phyloP scores from a whole-genome alignment of 164 flowering plant genomes.

The Nymphaea colorata region DNA sequence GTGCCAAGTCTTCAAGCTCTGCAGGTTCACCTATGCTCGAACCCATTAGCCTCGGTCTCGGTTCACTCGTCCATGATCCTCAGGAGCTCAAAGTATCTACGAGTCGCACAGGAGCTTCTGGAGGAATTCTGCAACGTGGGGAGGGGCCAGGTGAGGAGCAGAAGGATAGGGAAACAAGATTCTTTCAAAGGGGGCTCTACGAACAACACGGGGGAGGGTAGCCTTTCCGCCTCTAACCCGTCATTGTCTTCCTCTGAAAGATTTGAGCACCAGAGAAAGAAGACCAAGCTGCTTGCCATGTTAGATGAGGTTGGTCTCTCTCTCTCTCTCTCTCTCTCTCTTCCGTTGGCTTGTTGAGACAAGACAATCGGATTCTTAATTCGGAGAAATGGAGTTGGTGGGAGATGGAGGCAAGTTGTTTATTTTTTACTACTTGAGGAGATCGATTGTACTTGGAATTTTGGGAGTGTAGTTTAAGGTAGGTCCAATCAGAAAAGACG shows the following conservation, averaged over 20 bases:
- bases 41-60: conserved; percentile 26
- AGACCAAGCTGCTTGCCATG: conserved; percentile 76
- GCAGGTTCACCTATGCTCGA: conserved; percentile 20
- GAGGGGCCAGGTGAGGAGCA: conserved; percentile 53
- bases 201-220: conserved; percentile 8
- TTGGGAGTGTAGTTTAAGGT: background rate
- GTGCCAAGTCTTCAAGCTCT: conserved; percentile 17
- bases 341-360: background rate
- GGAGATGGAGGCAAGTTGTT: background rate
- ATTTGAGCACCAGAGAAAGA: conserved; percentile 74
- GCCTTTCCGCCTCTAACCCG: conserved; percentile 26
- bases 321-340: conserved; percentile 14
- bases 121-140: conserved; percentile 89
- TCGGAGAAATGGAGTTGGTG: background rate
- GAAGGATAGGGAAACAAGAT: conserved; percentile 24
- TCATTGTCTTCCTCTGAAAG: conserved; percentile 64
- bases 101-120: conserved; percentile 62
- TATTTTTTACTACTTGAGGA: background rate
- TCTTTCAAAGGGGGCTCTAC: conserved; percentile 15
- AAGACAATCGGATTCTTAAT: background rate
- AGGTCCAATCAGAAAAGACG: conserved; percentile 1
- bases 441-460: conserved; percentile 5
- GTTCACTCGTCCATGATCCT: conserved; percentile 27
- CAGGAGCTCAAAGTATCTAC: conserved; percentile 59
- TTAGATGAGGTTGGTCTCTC: conserved; percentile 79